Percentiles rank a stretch among this genome's conserved stretches.
These are phyloP conservation scores for Globisporangium abappressorium DNA, from an alignment of 352 stramenopile genomes.

Conservation along the genomic window DNA sequence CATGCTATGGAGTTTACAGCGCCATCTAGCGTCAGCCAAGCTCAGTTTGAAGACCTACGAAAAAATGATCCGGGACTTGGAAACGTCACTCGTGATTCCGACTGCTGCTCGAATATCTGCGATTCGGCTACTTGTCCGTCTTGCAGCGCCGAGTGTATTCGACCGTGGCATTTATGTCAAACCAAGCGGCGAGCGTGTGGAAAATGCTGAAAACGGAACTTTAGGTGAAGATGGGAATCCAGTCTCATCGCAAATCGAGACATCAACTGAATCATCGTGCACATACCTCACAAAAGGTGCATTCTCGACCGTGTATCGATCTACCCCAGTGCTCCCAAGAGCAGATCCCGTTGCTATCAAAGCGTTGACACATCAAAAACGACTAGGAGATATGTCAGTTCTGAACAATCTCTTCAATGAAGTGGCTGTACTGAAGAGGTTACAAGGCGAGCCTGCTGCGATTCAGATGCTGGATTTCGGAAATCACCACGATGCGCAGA, in stretches of 20 bases:
- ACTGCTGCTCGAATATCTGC: conserved; percentile 25
- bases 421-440: conserved; percentile 41
- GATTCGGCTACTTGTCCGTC: conserved; percentile 30
- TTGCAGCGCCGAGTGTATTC: conserved; percentile 40
- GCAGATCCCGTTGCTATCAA: conserved; percentile 42
- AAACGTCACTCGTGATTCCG: conserved; percentile 26
- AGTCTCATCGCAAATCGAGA: background rate
- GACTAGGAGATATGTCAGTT: conserved; percentile 39
- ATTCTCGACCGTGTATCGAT: conserved; percentile 45
- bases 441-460: conserved; percentile 43
- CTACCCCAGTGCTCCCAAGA: conserved; percentile 19
- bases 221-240: background rate
- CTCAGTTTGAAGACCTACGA: conserved; percentile 27
- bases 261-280: background rate
- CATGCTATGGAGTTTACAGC: conserved; percentile 46
- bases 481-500: conserved; percentile 32
- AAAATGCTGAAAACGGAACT: conserved; percentile 8
- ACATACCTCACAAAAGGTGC: conserved; percentile 49
- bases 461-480: conserved; percentile 64
- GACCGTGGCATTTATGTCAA: conserved; percentile 35
- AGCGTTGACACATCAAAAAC: conserved; percentile 41
- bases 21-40: conserved; percentile 23
- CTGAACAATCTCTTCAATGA: conserved; percentile 51
- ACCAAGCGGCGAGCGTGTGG: background rate
- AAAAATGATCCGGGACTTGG: conserved; percentile 29